These are phyloP conservation scores for Gardenia jasminoides DNA, from an alignment of 257 asterid species.

Conservation along the genomic window DNA sequence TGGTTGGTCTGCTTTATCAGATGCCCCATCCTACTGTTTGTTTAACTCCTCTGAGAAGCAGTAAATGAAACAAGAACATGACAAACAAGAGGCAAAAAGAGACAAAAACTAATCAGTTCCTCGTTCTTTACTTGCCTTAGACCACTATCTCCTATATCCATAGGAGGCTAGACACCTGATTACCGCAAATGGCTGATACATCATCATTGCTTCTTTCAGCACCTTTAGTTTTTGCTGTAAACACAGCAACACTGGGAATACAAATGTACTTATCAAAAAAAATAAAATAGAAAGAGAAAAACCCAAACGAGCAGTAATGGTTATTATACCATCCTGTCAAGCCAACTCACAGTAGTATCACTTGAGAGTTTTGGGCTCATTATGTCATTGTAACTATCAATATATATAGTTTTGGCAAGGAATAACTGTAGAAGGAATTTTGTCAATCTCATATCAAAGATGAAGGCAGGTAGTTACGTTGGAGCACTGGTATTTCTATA, in stretches of 20 bases:
- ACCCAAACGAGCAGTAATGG: background rate
- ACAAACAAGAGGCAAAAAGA: slow-evolving; percentile 18
- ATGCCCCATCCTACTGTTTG: background rate
- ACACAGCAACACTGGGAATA: background rate
- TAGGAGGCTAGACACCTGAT: too few species aligned
- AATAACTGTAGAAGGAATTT: too few species aligned
- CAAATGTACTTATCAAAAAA: background rate
- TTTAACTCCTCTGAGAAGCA: slow-evolving; percentile 2
- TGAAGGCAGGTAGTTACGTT: too few species aligned
- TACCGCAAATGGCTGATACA: too few species aligned
- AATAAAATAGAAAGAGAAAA: background rate
- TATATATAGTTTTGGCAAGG: background rate
- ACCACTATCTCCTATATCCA: background rate
- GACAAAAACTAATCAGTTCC: slow-evolving; percentile 27
- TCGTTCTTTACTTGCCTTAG: background rate
- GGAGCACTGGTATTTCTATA: too few species aligned
- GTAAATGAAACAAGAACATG: slow-evolving; percentile 9
- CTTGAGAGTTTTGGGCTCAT: background rate
- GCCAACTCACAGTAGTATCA: background rate
- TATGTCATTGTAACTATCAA: background rate
- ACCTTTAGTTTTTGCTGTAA: background rate
- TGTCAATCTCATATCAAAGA: too few species aligned
- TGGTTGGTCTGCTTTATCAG: too few species aligned
- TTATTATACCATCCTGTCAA: background rate
- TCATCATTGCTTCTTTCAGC: background rate